Base-by-base conservation (phyloP, 257 asterid genomes). In the Nicotiana attenuata region DNA sequence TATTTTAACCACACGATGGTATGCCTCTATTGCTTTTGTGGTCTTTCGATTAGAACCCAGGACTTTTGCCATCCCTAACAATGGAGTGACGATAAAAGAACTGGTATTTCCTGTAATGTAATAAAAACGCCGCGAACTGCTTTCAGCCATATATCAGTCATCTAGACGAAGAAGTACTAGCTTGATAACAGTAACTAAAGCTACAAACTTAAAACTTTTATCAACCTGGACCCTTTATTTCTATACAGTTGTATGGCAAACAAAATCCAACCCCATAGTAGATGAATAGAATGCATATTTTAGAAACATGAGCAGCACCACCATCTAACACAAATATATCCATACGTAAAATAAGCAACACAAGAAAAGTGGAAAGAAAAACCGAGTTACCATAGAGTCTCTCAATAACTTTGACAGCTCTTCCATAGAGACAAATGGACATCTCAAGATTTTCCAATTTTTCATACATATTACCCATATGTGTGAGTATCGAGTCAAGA, bases 401-500 rank as follows among this genome's bases (percentile, higher is more conserved):
- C 85, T 93, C 94, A 86, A 85, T 81, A 82, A 96, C 90, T 73
- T 89, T 85, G 80, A 92, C 86, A 65, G 97, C 93, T 86, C 97
- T 91, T 66, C 52, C 76, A 87, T 96, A 96, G 78, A 81, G 83
- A 77, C 45, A 24, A 78, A 89, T 29, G 56, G 98, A 91, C 86
- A 83, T 53, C 80, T 91, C 96, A 84, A 85, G 87, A 81, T 89
- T 91, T 85, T 89, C 92, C 91, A 94, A 67, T 87, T 90, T 96
- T 50, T 88, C 91, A 83, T 88, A 85, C 86, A 94, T 88, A 82
- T 92, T 96, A 85, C 95, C 99, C 97, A 96, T 94, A 86, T 96
- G 99, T 85, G 89, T 81, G 84, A 94, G 97, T 84, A 94, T 92
- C 29, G 94, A 93, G 90, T 94, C 97, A 87, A 96, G 86, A 86